Conservation (phyloP, 371 early-diverging fungal species). For the Rhizomucor miehei region DNA sequence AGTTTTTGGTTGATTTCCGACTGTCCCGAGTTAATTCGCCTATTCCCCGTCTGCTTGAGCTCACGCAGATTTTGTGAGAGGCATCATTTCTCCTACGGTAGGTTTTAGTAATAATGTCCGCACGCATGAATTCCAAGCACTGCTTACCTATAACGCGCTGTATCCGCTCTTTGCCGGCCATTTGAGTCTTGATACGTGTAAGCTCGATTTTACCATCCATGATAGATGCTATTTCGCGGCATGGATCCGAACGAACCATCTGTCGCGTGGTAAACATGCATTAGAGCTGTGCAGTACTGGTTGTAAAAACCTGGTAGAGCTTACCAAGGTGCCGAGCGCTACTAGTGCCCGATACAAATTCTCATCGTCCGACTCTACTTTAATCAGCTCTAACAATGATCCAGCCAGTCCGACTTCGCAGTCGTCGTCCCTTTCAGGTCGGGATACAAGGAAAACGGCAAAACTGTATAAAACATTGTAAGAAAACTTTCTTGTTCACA, state of each 20-base stretch:
- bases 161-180: constrained; percentile 12
- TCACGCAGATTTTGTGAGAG: too few relatives aligned
- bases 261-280: background rate
- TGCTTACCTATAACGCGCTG: constrained; percentile 17
- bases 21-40: too few relatives aligned
- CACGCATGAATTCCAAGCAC: too few relatives aligned
- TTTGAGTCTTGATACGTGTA: constrained; percentile 10
- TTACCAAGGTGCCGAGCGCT: constrained; percentile 61
- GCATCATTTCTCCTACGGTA: too few relatives aligned
- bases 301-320: background rate
- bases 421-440: constrained; percentile 38
- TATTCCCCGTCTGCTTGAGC: too few relatives aligned
- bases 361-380: constrained; percentile 49
- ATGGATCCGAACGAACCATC: constrained; percentile 22
- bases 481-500: background rate
- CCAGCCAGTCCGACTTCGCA: constrained; percentile 43
- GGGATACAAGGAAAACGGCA: constrained; percentile 34
- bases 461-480: constrained; percentile 11
- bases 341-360: constrained; percentile 53
- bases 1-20: too few relatives aligned
- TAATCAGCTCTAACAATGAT: constrained; percentile 43
- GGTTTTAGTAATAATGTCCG: too few relatives aligned
- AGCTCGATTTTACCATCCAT: constrained; percentile 28
- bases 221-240: constrained; percentile 31
- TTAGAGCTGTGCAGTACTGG: background rate